Percentiles rank a stretch among this genome's conserved stretches.
phyloP scores from a whole-genome alignment of 805 yeast species.

The Sugiyamaella marilandica region DNA sequence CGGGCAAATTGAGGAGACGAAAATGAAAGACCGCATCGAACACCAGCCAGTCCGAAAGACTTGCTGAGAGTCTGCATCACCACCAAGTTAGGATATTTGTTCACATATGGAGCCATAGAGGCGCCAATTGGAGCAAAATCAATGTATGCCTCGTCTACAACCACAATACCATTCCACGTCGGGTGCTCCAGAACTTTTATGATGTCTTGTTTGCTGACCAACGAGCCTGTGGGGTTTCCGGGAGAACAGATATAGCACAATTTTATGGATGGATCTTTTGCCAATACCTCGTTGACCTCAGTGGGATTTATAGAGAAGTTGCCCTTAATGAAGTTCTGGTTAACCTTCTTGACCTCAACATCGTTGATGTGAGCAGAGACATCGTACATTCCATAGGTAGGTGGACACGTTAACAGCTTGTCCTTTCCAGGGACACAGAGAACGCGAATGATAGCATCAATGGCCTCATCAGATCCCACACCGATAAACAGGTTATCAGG shows the following conservation, averaged over 20 bases:
- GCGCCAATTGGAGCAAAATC: constrained; percentile 71
- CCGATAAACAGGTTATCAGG: constrained; percentile 82
- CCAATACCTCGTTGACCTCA: constrained; percentile 47
- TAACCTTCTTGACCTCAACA: constrained; percentile 68
- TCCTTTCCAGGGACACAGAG: constrained; percentile 78
- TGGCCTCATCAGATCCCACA: constrained; percentile 95
- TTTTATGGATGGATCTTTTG: constrained; percentile 59
- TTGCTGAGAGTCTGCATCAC: constrained; percentile 91
- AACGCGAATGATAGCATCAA: constrained; percentile 82
- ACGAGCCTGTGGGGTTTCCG: constrained; percentile 89
- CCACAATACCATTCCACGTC: constrained; percentile 69
- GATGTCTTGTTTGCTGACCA: constrained; percentile 48
- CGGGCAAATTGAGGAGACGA: constrained; percentile 55
- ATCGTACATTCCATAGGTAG: constrained; percentile 96
- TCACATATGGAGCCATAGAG: constrained; percentile 74
- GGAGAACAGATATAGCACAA: constrained; percentile 86
- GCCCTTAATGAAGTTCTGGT: constrained; percentile 48
- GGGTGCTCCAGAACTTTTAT: constrained; percentile 42
- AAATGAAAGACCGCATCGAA: constrained; percentile 79
- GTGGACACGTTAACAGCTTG: constrained; percentile 81
- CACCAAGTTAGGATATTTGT: constrained; percentile 73
- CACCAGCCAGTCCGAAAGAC: constrained; percentile 94
- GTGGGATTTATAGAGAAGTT: constrained; percentile 61
- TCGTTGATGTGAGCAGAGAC: constrained; percentile 90
- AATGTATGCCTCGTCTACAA: constrained; percentile 92